Percentiles rank a stretch among this genome's conserved stretches.
Conservation (phyloP, 768 basidiomycete species). For the Kwoniella sp. region DNA sequence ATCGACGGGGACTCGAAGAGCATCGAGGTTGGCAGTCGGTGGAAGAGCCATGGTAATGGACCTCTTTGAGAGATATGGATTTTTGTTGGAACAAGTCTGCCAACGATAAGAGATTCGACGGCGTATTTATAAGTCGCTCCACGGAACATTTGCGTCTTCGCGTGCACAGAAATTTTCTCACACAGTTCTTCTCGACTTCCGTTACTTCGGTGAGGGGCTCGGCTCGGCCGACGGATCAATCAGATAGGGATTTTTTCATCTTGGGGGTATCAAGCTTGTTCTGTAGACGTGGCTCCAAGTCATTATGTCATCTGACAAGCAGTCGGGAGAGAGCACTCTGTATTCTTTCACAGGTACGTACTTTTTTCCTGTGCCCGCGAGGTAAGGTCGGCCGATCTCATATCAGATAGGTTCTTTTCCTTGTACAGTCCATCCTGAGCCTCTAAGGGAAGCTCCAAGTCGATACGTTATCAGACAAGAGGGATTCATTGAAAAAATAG, state of each 20-base stretch:
- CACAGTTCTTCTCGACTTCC: neutral
- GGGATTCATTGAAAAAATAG: neutral
- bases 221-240: neutral
- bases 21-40: neutral
- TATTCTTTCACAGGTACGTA: no score
- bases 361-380: no score
- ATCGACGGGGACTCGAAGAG: neutral
- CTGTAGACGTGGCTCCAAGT: neutral
- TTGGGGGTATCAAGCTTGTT: neutral
- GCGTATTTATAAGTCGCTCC: no score
- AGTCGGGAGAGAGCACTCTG: no score
- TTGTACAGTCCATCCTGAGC: neutral
- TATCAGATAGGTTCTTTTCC: neutral
- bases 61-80: no score
- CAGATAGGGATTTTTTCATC: neutral
- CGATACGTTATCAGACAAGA: neutral
- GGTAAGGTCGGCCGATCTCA: neutral
- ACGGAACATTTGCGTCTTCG: no score
- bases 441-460: neutral
- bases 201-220: neutral
- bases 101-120: no score
- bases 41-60: neutral
- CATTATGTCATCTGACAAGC: neutral
- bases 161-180: no score
- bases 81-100: no score